phyloP scores from a whole-genome alignment of 257 asterid genomes.

The Mitragyna speciosa region DNA sequence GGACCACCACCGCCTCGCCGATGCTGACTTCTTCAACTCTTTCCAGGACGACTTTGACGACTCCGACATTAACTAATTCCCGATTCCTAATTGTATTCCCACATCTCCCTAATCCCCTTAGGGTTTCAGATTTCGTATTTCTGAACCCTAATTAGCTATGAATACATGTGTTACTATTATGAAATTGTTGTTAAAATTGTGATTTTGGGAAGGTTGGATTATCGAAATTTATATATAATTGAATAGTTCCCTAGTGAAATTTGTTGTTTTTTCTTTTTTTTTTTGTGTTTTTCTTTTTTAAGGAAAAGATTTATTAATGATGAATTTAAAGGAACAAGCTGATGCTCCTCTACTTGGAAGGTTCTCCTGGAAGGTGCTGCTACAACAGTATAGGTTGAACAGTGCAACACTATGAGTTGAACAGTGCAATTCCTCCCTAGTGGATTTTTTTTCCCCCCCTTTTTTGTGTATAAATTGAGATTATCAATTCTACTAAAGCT shows the following conservation, averaged over 20 bases:
- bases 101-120: neutral
- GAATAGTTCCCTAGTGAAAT: neutral
- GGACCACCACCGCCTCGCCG: constrained; percentile 46
- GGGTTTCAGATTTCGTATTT: neutral
- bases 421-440: too few species aligned
- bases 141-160: neutral
- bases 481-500: too few species aligned
- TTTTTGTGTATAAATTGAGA: too few species aligned
- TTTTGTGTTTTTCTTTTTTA: too few species aligned
- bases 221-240: neutral
- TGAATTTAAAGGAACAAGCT: neutral
- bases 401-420: too few species aligned
- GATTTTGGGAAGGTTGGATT: neutral
- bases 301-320: too few species aligned
- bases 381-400: too few species aligned
- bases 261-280: neutral
- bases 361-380: too few species aligned
- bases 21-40: constrained; percentile 48
- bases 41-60: constrained; percentile 52
- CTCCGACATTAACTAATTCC: constrained; percentile 36
- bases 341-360: too few species aligned
- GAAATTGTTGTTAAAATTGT: neutral
- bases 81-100: neutral
- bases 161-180: neutral
- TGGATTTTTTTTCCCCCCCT: too few species aligned